phyloP scores from a whole-genome alignment of 2,329 filamentous ascomycete species.

The Nemania sp. region DNA sequence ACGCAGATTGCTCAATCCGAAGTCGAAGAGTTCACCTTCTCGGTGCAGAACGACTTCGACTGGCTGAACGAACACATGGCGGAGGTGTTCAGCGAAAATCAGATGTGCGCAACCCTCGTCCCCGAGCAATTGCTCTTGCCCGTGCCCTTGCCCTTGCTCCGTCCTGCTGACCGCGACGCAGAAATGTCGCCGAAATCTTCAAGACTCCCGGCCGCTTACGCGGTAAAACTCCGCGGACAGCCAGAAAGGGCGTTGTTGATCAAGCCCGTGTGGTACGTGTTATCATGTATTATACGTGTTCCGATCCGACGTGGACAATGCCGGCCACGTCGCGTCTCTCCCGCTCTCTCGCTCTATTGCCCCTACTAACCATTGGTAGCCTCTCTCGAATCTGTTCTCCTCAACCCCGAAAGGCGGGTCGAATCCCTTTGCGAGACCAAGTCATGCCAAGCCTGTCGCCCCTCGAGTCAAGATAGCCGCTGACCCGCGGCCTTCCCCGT shows the following conservation, averaged over 20 bases:
- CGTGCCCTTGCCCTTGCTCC: not conserved
- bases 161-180: slow-evolving; percentile 47
- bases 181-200: slow-evolving; percentile 92
- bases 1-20: slow-evolving; percentile 77
- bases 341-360: too few relatives aligned
- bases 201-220: slow-evolving; percentile 87
- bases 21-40: slow-evolving; percentile 90
- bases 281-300: not conserved
- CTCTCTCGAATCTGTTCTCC: slow-evolving; percentile 62
- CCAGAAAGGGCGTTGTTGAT: slow-evolving; percentile 59
- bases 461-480: slow-evolving; percentile 63
- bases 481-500: slow-evolving; percentile 46
- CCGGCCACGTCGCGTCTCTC: slow-evolving; percentile 9
- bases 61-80: slow-evolving; percentile 99
- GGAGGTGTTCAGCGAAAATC: slow-evolving; percentile 84
- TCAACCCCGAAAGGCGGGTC: slow-evolving; percentile 57
- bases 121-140: too few relatives aligned
- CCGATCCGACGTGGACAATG: not conserved
- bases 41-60: slow-evolving; percentile 89
- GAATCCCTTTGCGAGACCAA: slow-evolving; percentile 57
- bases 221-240: slow-evolving; percentile 77
- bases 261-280: slow-evolving; percentile 66
- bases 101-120: slow-evolving; percentile 66
- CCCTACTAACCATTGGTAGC: slow-evolving; percentile 45
- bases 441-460: slow-evolving; percentile 53